Evolutionary conservation across 495 filamentous ascomycete genomes (phyloP).

Genomic region (Aspergillus cavernicola): DNA sequence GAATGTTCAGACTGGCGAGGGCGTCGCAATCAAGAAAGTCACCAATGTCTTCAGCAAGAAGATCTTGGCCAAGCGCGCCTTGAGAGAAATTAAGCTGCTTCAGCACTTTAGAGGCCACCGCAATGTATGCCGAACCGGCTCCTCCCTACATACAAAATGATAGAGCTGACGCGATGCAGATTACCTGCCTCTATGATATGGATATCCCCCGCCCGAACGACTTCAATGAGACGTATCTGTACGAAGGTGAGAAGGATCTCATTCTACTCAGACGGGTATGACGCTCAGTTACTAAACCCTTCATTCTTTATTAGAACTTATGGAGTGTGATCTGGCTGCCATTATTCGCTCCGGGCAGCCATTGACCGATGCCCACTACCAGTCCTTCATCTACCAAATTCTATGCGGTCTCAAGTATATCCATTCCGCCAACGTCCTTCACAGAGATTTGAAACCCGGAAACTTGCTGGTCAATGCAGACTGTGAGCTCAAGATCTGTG

Average conservation of each 20-base stretch:
- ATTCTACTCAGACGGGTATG: background rate
- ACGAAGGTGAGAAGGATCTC: constrained; percentile 67
- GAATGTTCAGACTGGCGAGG: constrained; percentile 85
- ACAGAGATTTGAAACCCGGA: constrained; percentile 94
- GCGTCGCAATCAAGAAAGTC: constrained; percentile 99
- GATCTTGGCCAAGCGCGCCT: constrained; percentile 94
- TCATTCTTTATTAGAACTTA: constrained; percentile 64
- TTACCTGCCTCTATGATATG: constrained; percentile 99
- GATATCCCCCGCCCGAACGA: constrained; percentile 96
- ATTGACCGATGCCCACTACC: constrained; percentile 93
- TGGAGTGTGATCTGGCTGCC: constrained; percentile 98
- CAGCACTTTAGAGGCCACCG: constrained; percentile 94
- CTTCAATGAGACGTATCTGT: constrained; percentile 99
- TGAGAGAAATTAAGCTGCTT: constrained; percentile 97
- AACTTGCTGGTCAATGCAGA: constrained; percentile 98
- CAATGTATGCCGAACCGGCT: constrained; percentile 51
- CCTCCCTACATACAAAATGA: background rate
- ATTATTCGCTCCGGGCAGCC: constrained; percentile 96
- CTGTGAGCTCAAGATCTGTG: constrained; percentile 98
- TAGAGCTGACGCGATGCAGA: constrained; percentile 53
- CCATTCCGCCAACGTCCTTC: constrained; percentile 95
- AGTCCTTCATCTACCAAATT: constrained; percentile 94
- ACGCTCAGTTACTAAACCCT: background rate
- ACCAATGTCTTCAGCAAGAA: constrained; percentile 99
- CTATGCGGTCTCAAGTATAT: constrained; percentile 97